Evolutionary conservation across 768 basidiomycete species (phyloP), one percentile per base, ranked within the genome.

Genomic region (Lepiota brunneoincarnata): DNA sequence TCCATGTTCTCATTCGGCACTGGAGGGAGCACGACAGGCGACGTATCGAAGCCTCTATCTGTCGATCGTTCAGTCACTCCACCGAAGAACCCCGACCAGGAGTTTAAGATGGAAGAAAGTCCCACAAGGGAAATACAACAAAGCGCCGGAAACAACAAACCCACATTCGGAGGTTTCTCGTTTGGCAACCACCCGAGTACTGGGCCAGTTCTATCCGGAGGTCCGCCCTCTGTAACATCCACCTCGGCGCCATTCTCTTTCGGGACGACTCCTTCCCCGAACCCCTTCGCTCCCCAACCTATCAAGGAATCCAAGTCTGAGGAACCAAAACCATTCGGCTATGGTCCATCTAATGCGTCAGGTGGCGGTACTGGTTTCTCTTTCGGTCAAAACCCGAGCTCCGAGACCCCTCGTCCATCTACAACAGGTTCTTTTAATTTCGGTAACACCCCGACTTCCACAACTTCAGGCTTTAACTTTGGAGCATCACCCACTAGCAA

Each of bases 81-180:
- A 9, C 89, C 89, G 3, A 77, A 72, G 62, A 81, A 75, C 53
- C 72, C 74, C 31, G 85, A 84, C 41, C 78, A 84, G 45, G 89
- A 89, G 55, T 80, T 87, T 59, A 80, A 70, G 52, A 91, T 91
- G 89, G 89, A 91, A 37, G 89, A 91, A 67, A 91, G 89, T 59
- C 89, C 89, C 1, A 82, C 80, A 2, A 76, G 87, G 55, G 85
- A 86, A 7, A 69, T 81, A 62, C 76, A 78, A 66, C 78, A 79
- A 44, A 58, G 69, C 20, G 80, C 76, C 56, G 70, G 70, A 14
- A 66, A 58, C 37, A 71, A 71, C 51, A 70, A 71, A 41, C 72
- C 78, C 17, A 71, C 73, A 3, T 67, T 76, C 10, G 64, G 64
- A 38, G 72, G 69, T 37, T 84, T 87, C 61, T 63, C 78, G 1